Evolutionary conservation across 768 basidiomycete genomes (phyloP).

Genomic region (Gelatoporia subvermispora): DNA sequence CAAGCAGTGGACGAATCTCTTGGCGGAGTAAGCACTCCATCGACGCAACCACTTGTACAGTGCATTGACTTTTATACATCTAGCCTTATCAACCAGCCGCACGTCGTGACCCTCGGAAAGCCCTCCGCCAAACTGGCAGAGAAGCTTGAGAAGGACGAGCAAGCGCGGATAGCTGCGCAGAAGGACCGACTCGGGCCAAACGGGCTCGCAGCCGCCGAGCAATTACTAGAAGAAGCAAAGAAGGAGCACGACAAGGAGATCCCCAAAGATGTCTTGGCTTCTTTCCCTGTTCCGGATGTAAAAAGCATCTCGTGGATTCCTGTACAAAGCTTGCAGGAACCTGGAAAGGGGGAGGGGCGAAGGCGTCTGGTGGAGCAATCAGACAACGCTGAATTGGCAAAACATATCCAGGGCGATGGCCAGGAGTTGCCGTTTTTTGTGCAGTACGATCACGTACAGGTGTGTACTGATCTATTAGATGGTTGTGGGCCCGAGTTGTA

Average conservation of each 20-base stretch:
- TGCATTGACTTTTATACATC: slow-evolving; percentile 35
- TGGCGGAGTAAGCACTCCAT: slow-evolving; percentile 55
- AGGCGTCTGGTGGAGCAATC: slow-evolving; percentile 15
- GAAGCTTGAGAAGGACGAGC: slow-evolving; percentile 77
- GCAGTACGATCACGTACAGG: slow-evolving; percentile 91
- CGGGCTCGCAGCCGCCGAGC: slow-evolving; percentile 68
- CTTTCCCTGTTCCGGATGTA: slow-evolving; percentile 89
- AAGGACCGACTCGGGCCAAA: slow-evolving; percentile 68
- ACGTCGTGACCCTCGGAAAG: slow-evolving; percentile 76
- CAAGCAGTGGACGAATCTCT: slow-evolving; percentile 69
- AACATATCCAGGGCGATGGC: slow-evolving; percentile 66
- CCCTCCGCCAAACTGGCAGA: slow-evolving; percentile 84
- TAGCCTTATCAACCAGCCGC: slow-evolving; percentile 70
- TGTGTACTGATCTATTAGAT: slow-evolving; percentile 24
- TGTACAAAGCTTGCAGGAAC: slow-evolving; percentile 61
- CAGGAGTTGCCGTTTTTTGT: slow-evolving; percentile 77
- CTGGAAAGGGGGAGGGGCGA: slow-evolving; percentile 42
- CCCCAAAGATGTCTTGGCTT: slow-evolving; percentile 71
- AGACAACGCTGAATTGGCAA: slow-evolving; percentile 43
- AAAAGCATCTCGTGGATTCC: slow-evolving; percentile 92
- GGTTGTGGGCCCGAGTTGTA: no score
- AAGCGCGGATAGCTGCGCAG: slow-evolving; percentile 67
- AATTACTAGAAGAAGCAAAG: slow-evolving; percentile 76
- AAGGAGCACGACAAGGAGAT: slow-evolving; percentile 80
- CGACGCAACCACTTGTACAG: not conserved